A percentile compares a stretch with the other conserved stretches of the same genome.
Evolutionary conservation across 2,329 filamentous ascomycete species (phyloP).

Genomic region (Ophiostoma piceae): DNA sequence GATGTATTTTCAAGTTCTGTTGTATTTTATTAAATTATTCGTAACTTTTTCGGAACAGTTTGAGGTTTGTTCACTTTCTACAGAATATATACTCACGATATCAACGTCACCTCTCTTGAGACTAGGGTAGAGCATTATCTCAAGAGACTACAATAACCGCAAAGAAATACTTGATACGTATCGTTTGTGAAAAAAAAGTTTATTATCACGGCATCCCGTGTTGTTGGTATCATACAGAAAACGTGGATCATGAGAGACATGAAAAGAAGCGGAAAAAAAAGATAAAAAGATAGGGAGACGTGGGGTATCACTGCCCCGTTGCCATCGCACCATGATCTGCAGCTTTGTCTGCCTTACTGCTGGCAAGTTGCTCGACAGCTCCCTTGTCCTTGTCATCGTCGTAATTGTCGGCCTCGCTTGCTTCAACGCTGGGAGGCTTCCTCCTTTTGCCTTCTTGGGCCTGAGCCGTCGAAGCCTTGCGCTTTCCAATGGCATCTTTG

Average conservation of each 20-base stretch:
- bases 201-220: neutral
- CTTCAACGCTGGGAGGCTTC: neutral
- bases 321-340: neutral
- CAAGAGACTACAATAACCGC: no score
- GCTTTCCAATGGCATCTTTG: neutral
- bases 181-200: neutral
- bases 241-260: neutral
- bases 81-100: no score
- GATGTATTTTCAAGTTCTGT: no score
- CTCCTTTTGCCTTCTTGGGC: neutral
- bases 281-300: neutral
- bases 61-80: no score
- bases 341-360: neutral
- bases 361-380: neutral
- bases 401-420: neutral
- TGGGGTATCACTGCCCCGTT: neutral
- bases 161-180: neutral
- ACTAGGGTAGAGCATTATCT: no score
- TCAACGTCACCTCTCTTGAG: no score
- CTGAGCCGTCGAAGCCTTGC: neutral
- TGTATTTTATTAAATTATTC: no score
- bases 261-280: neutral
- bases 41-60: no score
- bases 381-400: neutral
- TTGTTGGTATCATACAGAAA: neutral